Conservation (phyloP, 1,284 basidiomycete genomes). For the Cerrena zonata region DNA sequence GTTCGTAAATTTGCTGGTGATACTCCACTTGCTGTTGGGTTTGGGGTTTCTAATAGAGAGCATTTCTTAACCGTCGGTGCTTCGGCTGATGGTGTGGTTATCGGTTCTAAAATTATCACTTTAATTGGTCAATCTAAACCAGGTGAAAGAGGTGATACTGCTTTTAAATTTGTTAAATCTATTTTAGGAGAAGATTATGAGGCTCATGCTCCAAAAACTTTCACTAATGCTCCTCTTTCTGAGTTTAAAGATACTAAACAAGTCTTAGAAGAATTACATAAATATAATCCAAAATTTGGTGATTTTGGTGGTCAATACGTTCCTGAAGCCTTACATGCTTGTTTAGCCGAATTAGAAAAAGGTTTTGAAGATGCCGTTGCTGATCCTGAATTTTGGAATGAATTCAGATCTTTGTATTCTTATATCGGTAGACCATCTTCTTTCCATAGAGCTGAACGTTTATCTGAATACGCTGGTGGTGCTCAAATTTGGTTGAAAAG, state of each 20-base stretch:
- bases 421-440: constrained; percentile 79
- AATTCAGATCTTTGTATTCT: constrained; percentile 82
- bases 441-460: constrained; percentile 64
- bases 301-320: constrained; percentile 97
- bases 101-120: constrained; percentile 81
- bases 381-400: constrained; percentile 90
- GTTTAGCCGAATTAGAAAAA: constrained; percentile 84
- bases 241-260: constrained; percentile 26
- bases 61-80: constrained; percentile 84
- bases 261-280: constrained; percentile 52
- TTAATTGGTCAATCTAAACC: constrained; percentile 55
- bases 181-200: constrained; percentile 13
- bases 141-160: constrained; percentile 62
- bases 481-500: constrained; percentile 98
- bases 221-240: constrained; percentile 33
- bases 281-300: constrained; percentile 89
- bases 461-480: constrained; percentile 65
- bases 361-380: constrained; percentile 82
- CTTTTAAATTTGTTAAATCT: constrained; percentile 56
- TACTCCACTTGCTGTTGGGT: constrained; percentile 93
- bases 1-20: constrained; percentile 67
- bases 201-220: constrained; percentile 11
- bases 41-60: constrained; percentile 86
- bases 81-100: constrained; percentile 89
- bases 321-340: constrained; percentile 89